A percentile compares a stretch with the other conserved stretches of the same genome.
phyloP scores from a whole-genome alignment of 495 filamentous ascomycete genomes.

The Xylaria venustula region DNA sequence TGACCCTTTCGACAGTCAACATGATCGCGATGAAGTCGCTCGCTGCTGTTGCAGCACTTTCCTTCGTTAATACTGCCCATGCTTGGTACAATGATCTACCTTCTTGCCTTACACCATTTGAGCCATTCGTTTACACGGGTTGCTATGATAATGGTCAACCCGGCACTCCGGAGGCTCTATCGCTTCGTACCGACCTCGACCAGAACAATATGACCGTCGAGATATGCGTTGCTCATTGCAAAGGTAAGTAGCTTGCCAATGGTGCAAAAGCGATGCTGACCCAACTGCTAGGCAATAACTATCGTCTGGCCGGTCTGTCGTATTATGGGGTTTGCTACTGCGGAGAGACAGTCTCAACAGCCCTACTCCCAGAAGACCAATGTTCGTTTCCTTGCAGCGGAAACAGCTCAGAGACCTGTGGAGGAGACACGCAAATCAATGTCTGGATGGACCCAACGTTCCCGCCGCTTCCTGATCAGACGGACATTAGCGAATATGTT shows the following conservation, averaged over 20 bases:
- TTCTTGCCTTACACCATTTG: slow-evolving; percentile 40
- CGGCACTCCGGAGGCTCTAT: slow-evolving; percentile 35
- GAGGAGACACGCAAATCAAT: slow-evolving; percentile 45
- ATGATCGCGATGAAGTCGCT: slow-evolving; percentile 10
- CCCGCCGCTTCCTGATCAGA: slow-evolving; percentile 35
- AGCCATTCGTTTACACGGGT: slow-evolving; percentile 51
- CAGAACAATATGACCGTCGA: slow-evolving; percentile 50
- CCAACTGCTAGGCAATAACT: slow-evolving; percentile 39
- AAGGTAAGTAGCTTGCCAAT: slow-evolving; percentile 29
- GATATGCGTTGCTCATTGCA: slow-evolving; percentile 51
- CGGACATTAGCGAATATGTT: slow-evolving; percentile 41
- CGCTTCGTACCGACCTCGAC: slow-evolving; percentile 36
- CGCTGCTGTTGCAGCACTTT: slow-evolving; percentile 31
- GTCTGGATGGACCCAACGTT: slow-evolving; percentile 56
- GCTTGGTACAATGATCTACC: slow-evolving; percentile 41
- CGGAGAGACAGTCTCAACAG: slow-evolving; percentile 43
- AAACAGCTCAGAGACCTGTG: slow-evolving; percentile 45
- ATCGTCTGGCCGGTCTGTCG: slow-evolving; percentile 54
- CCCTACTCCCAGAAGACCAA: slow-evolving; percentile 28
- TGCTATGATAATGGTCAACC: slow-evolving; percentile 43
- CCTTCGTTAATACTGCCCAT: slow-evolving; percentile 28
- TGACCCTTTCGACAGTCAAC: not conserved
- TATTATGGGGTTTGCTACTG: slow-evolving; percentile 57
- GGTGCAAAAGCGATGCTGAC: not conserved
- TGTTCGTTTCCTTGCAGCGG: slow-evolving; percentile 51